These are phyloP conservation scores for Suhomyces coccinellae DNA, from an alignment of 1,139 yeast genomes.

Conservation along the genomic window DNA sequence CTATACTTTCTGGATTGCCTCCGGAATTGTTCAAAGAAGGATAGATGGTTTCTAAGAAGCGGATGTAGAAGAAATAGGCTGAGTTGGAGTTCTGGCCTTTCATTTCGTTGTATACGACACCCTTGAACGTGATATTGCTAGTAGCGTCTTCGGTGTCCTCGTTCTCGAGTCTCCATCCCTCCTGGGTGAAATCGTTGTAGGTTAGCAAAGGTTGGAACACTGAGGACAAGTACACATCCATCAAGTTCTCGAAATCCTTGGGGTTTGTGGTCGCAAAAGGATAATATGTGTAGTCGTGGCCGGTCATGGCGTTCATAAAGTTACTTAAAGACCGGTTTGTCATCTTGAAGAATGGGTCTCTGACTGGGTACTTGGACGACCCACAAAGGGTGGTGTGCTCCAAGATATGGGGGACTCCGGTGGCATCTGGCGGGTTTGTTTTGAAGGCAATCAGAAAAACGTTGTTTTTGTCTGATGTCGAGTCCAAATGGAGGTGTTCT, in stretches of 20 bases:
- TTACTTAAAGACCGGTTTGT: conserved; percentile 81
- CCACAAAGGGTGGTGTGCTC: conserved; percentile 98
- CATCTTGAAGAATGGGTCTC: conserved; percentile 98
- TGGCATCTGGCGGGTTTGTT: conserved; percentile 89
- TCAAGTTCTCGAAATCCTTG: conserved; percentile 77
- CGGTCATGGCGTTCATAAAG: conserved; percentile 99
- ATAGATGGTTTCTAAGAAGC: conserved; percentile 81
- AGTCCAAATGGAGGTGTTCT: conserved; percentile 80
- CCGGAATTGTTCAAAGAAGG: conserved; percentile 88
- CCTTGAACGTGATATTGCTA: conserved; percentile 75
- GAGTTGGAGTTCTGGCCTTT: conserved; percentile 95
- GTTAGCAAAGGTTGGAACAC: conserved; percentile 80
- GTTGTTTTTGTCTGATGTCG: conserved; percentile 72
- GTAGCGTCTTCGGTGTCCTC: conserved; percentile 54
- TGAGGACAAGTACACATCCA: conserved; percentile 86
- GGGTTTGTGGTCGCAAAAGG: conserved; percentile 94
- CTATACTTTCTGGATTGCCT: conserved; percentile 86
- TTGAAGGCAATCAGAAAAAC: conserved; percentile 90
- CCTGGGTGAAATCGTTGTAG: conserved; percentile 85
- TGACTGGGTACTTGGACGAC: conserved; percentile 81
- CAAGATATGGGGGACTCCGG: conserved; percentile 94
- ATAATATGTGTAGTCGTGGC: conserved; percentile 90
- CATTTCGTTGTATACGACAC: conserved; percentile 98
- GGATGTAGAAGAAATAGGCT: conserved; percentile 79
- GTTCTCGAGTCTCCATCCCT: conserved; percentile 96